Conservation (phyloP, 352 stramenopile genomes). For the Peronospora tabacina region DNA sequence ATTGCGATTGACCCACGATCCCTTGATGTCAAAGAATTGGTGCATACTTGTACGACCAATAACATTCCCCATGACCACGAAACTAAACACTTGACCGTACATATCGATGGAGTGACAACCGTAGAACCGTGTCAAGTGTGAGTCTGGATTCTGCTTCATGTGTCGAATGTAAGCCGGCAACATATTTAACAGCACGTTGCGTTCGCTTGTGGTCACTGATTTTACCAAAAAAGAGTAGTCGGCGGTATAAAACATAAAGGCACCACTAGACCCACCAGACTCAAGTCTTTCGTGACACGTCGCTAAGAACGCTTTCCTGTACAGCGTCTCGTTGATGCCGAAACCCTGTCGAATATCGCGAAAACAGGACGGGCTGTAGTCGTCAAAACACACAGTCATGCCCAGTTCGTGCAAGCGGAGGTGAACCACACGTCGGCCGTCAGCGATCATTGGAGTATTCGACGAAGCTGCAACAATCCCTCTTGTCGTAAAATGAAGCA, state of each 20-base stretch:
- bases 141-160: slow-evolving; percentile 72
- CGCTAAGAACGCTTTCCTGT: slow-evolving; percentile 69
- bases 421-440: slow-evolving; percentile 48
- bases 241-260: slow-evolving; percentile 89
- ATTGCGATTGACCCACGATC: slow-evolving; percentile 83
- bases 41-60: slow-evolving; percentile 81
- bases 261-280: slow-evolving; percentile 76
- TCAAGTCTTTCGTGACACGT: slow-evolving; percentile 82
- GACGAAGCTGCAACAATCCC: slow-evolving; percentile 73
- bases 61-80: slow-evolving; percentile 89
- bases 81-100: slow-evolving; percentile 84
- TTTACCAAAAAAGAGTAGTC: slow-evolving; percentile 87
- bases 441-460: slow-evolving; percentile 46
- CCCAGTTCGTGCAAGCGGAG: slow-evolving; percentile 73
- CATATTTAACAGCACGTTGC: slow-evolving; percentile 74
- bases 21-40: slow-evolving; percentile 89
- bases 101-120: slow-evolving; percentile 87
- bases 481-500: slow-evolving; percentile 84
- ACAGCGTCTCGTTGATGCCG: slow-evolving; percentile 64
- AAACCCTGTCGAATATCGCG: slow-evolving; percentile 73
- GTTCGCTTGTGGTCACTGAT: slow-evolving; percentile 72
- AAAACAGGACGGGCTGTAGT: slow-evolving; percentile 67
- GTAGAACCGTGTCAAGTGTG: slow-evolving; percentile 84
- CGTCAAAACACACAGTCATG: slow-evolving; percentile 74
- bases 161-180: slow-evolving; percentile 74